Percentiles rank a stretch among this genome's conserved stretches.
phyloP scores from a whole-genome alignment of 2,329 filamentous ascomycete genomes.

The Aspergillus intermedius region DNA sequence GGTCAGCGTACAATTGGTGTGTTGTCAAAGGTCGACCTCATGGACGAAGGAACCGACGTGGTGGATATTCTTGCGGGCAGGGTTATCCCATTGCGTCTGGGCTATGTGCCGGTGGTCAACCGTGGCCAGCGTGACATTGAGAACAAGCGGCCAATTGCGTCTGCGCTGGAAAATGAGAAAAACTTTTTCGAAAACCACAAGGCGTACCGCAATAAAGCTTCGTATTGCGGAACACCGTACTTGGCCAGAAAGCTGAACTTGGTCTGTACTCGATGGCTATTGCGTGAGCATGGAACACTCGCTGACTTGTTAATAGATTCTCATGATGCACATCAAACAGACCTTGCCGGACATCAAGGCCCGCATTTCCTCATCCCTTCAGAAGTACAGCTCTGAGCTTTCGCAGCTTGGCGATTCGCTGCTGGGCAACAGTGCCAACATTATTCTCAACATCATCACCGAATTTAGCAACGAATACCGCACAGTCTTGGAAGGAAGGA shows the following conservation, averaged over 20 bases:
- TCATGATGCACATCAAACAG: conserved; percentile 99
- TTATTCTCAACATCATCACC: conserved; percentile 96
- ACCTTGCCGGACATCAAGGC: conserved; percentile 98
- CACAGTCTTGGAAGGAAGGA: conserved; percentile 92
- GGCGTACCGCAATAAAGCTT: conserved; percentile 96
- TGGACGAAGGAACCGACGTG: conserved; percentile 97
- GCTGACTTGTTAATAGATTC: conserved; percentile 51
- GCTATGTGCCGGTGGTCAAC: conserved; percentile 97
- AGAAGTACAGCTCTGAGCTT: conserved; percentile 84
- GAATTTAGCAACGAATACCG: conserved; percentile 98
- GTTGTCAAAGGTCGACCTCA: conserved; percentile 95
- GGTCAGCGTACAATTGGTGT: conserved; percentile 98
- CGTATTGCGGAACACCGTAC: conserved; percentile 97
- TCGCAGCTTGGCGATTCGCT: conserved; percentile 82
- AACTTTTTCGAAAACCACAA: conserved; percentile 98
- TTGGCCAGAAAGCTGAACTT: conserved; percentile 94
- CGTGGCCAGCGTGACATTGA: conserved; percentile 97
- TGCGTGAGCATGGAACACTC: no score
- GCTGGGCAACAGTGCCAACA: conserved; percentile 92
- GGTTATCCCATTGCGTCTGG: conserved; percentile 88
- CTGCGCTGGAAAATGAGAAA: conserved; percentile 87
- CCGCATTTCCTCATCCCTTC: conserved; percentile 84
- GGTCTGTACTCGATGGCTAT: conserved; percentile 30
- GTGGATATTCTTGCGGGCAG: conserved; percentile 97
- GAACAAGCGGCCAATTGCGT: conserved; percentile 90